Percentiles rank a stretch among this genome's conserved stretches.
phyloP scores from a whole-genome alignment of 495 filamentous ascomycete species.

The Aspergillus affinis region DNA sequence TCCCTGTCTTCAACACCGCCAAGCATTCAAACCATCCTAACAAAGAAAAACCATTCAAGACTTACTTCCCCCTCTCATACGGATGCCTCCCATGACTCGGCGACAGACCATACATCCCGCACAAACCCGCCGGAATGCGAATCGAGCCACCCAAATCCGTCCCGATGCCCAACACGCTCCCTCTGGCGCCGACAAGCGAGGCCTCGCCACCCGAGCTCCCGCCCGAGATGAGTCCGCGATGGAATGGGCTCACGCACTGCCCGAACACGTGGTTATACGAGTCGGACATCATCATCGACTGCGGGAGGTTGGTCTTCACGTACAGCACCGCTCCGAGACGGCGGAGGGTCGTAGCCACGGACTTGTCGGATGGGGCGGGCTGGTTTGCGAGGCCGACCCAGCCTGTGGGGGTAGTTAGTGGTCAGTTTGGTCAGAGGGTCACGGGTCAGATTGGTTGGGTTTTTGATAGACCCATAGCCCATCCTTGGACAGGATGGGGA shows the following conservation, averaged over 20 bases:
- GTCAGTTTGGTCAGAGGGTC: neutral
- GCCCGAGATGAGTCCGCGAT: conserved; percentile 55
- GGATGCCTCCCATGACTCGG: conserved; percentile 62
- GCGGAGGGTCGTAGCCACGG: conserved; percentile 31
- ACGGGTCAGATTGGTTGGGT: neutral
- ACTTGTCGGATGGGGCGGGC: conserved; percentile 29
- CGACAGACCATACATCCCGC: conserved; percentile 64
- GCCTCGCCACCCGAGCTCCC: conserved; percentile 69
- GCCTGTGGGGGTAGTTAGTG: conserved; percentile 25
- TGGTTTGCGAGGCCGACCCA: conserved; percentile 39
- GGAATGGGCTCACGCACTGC: conserved; percentile 57
- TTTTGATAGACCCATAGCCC: no score
- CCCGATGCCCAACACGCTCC: conserved; percentile 64
- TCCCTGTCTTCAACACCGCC: neutral
- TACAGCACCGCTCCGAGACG: conserved; percentile 54
- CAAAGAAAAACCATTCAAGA: conserved; percentile 5
- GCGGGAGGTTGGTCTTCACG: conserved; percentile 63
- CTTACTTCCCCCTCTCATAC: conserved; percentile 43
- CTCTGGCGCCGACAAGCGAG: conserved; percentile 58
- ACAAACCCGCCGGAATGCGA: conserved; percentile 61
- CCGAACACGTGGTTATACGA: conserved; percentile 45
- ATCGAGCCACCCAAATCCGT: conserved; percentile 71
- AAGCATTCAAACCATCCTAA: neutral
- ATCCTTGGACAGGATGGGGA: neutral
- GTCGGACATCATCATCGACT: conserved; percentile 61